Conservation (phyloP, 805 yeast species). For the Sugiyamaella valdiviana region DNA sequence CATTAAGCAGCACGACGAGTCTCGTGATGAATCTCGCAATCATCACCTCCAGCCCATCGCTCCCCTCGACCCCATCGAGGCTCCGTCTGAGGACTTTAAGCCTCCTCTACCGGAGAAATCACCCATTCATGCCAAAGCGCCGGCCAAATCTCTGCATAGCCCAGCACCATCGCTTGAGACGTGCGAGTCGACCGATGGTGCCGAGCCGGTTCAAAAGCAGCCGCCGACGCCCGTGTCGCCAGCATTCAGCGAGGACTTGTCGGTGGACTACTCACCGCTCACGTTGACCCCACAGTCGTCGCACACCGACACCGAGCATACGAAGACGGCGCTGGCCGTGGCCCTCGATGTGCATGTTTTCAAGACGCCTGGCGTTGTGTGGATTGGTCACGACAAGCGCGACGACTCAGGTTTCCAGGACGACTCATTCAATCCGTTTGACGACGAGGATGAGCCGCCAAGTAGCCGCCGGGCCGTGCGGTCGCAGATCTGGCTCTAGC, state of each 20-base stretch:
- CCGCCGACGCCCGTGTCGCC: neutral
- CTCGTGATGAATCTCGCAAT: neutral
- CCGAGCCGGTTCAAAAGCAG: neutral
- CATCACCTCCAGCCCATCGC: too few species aligned
- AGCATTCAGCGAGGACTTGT: neutral
- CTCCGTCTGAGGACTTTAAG: neutral
- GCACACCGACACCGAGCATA: neutral
- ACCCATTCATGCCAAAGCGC: too few species aligned
- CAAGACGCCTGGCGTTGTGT: slow-evolving; percentile 1
- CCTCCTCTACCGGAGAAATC: neutral
- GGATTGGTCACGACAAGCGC: slow-evolving; percentile 1
- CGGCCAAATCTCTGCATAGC: neutral
- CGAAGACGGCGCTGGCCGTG: neutral
- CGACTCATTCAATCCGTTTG: slow-evolving; percentile 1
- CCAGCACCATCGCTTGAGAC: neutral
- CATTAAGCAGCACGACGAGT: neutral
- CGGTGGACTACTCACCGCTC: neutral
- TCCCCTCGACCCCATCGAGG: neutral
- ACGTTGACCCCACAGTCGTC: neutral
- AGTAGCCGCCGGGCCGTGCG: neutral
- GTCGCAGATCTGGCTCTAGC: neutral
- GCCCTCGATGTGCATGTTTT: neutral
- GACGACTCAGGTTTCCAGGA: neutral
- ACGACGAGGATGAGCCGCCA: slow-evolving; percentile 1
- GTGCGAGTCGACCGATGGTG: neutral